These are phyloP conservation scores for Chrysophaeum taylorii DNA, from an alignment of 352 stramenopile species.

Conservation along the genomic window DNA sequence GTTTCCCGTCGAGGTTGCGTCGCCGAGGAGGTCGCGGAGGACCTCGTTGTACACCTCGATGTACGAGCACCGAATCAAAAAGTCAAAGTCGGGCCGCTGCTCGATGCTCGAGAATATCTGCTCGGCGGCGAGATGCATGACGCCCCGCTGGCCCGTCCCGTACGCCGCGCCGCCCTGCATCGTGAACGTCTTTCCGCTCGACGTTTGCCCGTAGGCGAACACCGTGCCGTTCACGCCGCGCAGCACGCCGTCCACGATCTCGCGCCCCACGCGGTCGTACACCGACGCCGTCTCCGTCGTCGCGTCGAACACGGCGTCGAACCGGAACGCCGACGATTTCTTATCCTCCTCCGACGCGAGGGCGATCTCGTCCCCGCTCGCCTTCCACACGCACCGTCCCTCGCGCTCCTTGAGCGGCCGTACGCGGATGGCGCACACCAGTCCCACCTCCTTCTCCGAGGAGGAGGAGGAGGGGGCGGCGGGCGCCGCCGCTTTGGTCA, in stretches of 20 bases:
- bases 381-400: constrained; percentile 41
- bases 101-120: constrained; percentile 81
- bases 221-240: constrained; percentile 82
- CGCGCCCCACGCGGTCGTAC: constrained; percentile 70
- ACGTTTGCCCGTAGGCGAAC: constrained; percentile 81
- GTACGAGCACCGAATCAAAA: constrained; percentile 90
- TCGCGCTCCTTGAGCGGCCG: constrained; percentile 51
- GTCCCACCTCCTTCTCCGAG: constrained; percentile 10
- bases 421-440: constrained; percentile 52
- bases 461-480: no score
- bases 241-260: constrained; percentile 77
- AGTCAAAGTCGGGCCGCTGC: constrained; percentile 67
- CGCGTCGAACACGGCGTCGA: constrained; percentile 57
- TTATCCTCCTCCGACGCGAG: constrained; percentile 37
- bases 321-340: constrained; percentile 50
- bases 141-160: constrained; percentile 41
- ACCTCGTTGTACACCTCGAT: constrained; percentile 99
- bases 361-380: constrained; percentile 47
- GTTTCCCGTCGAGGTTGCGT: constrained; percentile 19
- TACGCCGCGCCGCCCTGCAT: constrained; percentile 75
- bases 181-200: constrained; percentile 86
- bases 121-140: constrained; percentile 77
- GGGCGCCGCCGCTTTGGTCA: no score
- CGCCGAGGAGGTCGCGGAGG: constrained; percentile 80
- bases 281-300: constrained; percentile 51